Conservation (phyloP, 495 filamentous ascomycete genomes). For the Penicillium canariense region DNA sequence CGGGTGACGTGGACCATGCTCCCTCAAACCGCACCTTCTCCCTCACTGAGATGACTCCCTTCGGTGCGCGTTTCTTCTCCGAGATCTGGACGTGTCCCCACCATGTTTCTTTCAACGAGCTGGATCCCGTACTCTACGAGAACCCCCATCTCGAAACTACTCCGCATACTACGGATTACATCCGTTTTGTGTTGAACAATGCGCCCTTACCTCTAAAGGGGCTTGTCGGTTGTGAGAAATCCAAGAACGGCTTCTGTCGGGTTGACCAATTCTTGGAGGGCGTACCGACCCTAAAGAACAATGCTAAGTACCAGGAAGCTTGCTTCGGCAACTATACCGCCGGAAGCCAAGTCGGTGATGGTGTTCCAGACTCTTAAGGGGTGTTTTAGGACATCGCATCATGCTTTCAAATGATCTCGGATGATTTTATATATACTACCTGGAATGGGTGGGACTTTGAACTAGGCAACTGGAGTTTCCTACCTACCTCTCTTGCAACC, state of each 20-base stretch:
- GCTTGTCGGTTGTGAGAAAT: slow-evolving; percentile 26
- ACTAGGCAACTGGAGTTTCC: no score
- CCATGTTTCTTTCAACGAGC: slow-evolving; percentile 3
- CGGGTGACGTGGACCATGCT: slow-evolving; percentile 47
- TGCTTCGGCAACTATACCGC: slow-evolving; percentile 30
- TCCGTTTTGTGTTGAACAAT: slow-evolving; percentile 35
- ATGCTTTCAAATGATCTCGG: no score
- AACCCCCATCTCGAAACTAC: slow-evolving; percentile 21
- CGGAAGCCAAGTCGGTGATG: slow-evolving; percentile 31
- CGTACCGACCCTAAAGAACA: slow-evolving; percentile 20
- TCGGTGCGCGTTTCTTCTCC: slow-evolving; percentile 61
- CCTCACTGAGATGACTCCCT: slow-evolving; percentile 50
- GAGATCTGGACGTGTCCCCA: slow-evolving; percentile 49
- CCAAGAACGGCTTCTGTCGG: slow-evolving; percentile 31
- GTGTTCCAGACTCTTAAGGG: slow-evolving; percentile 18
- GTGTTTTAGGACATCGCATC: not conserved
- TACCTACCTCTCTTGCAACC: no score
- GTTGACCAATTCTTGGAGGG: slow-evolving; percentile 24
- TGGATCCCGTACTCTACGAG: slow-evolving; percentile 27
- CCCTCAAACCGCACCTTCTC: slow-evolving; percentile 23
- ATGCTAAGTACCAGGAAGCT: slow-evolving; percentile 25
- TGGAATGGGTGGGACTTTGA: no score
- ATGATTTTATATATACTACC: no score
- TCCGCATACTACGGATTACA: slow-evolving; percentile 19
- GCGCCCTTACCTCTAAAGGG: slow-evolving; percentile 29